Conservation (phyloP, 1,284 basidiomycete genomes). For the Microbotryomycetes sp. region DNA sequence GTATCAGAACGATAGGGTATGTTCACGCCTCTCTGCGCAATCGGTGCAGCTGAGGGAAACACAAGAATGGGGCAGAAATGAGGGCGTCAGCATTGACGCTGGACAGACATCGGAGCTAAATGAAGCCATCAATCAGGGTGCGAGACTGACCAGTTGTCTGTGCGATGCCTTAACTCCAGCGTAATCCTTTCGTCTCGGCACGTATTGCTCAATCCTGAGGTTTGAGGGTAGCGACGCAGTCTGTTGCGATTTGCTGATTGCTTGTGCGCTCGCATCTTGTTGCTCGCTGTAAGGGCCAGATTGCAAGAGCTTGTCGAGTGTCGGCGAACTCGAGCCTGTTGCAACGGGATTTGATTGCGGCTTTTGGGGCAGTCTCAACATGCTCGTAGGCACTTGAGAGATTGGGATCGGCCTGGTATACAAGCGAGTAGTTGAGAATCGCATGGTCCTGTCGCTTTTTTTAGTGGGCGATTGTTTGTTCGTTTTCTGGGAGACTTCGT, state of each 20-base stretch:
- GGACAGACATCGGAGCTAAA: too few relatives aligned
- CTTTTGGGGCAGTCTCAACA: slow-evolving; percentile 18
- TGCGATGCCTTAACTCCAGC: slow-evolving; percentile 22
- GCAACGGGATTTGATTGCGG: background rate
- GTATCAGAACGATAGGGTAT: too few relatives aligned
- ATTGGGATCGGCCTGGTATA: slow-evolving; percentile 9
- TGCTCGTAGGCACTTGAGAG: slow-evolving; percentile 6
- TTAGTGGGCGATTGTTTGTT: too few relatives aligned
- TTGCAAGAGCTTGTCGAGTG: slow-evolving; percentile 19
- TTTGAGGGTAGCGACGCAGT: slow-evolving; percentile 22
- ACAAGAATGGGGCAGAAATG: background rate
- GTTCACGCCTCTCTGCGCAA: slow-evolving; percentile 20
- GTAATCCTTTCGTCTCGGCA: slow-evolving; percentile 25
- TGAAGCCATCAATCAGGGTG: background rate
- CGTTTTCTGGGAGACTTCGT: too few relatives aligned
- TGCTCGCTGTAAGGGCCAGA: background rate
- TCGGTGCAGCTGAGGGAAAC: slow-evolving; percentile 6
- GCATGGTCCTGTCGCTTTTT: too few relatives aligned
- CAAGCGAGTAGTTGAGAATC: background rate
- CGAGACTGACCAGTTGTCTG: slow-evolving; percentile 25
- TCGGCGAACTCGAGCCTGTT: slow-evolving; percentile 8
- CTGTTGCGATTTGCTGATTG: background rate
- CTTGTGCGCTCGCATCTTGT: background rate
- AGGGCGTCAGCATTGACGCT: background rate
- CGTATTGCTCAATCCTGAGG: slow-evolving; percentile 30